These are phyloP conservation scores for Heliamphora pulchella DNA, from an alignment of 179 eudicot genomes.

Conservation along the genomic window DNA sequence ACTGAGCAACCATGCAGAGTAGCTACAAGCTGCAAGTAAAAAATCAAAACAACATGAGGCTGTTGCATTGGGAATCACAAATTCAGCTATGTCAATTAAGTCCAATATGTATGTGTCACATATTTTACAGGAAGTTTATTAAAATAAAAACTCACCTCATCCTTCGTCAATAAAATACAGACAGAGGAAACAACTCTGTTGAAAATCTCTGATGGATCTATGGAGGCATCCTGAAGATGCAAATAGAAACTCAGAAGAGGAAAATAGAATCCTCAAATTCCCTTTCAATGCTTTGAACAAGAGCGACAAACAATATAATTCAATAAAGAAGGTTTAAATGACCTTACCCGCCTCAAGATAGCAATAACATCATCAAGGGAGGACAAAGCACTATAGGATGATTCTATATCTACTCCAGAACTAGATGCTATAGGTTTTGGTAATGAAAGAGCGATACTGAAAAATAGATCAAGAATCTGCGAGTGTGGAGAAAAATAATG, in stretches of 20 bases:
- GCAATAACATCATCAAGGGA: slow-evolving; percentile 95
- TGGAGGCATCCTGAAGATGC: slow-evolving; percentile 79
- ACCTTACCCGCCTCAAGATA: slow-evolving; percentile 79
- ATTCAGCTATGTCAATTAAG: not conserved
- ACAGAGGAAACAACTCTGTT: slow-evolving; percentile 82
- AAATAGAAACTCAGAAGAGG: slow-evolving; percentile 12
- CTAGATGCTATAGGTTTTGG: slow-evolving; percentile 57
- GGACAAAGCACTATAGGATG: slow-evolving; percentile 66
- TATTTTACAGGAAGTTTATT: not conserved
- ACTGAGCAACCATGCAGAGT: slow-evolving; percentile 67
- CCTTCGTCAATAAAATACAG: slow-evolving; percentile 69
- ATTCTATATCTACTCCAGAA: slow-evolving; percentile 46
- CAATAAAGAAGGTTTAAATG: slow-evolving; percentile 9
- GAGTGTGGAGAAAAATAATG: no score
- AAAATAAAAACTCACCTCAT: slow-evolving; percentile 50
- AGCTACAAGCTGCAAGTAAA: slow-evolving; percentile 65
- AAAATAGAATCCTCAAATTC: not conserved
- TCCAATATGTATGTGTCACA: not conserved
- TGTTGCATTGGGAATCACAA: not conserved
- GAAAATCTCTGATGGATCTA: slow-evolving; percentile 96
- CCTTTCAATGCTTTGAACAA: not conserved
- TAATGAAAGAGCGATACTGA: slow-evolving; percentile 80
- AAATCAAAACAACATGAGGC: slow-evolving; percentile 5
- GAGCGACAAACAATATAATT: not conserved
- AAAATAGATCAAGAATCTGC: slow-evolving; percentile 87